Conservation (phyloP, 495 filamentous ascomycete species). For the Hypoxylon intermedium region DNA sequence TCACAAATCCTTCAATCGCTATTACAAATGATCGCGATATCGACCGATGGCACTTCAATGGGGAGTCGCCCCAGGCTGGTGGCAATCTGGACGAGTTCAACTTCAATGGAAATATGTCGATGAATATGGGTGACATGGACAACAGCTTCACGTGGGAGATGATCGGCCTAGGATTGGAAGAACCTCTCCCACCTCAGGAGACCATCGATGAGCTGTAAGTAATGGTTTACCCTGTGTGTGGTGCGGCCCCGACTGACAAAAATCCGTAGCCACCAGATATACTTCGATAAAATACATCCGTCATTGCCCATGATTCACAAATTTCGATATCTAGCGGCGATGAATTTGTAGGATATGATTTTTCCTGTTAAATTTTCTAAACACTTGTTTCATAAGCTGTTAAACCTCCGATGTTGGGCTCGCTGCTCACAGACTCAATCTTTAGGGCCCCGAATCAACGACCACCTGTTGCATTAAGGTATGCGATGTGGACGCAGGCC, state of each 20-base stretch:
- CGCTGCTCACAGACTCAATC: constrained; percentile 28
- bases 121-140: constrained; percentile 54
- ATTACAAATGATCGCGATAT: constrained; percentile 53
- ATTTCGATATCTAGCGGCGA: constrained; percentile 79
- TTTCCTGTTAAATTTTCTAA: constrained; percentile 1
- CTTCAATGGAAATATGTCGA: constrained; percentile 56
- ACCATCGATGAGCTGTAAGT: constrained; percentile 86
- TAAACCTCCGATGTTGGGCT: background rate
- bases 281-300: constrained; percentile 88
- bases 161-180: constrained; percentile 90
- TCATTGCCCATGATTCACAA: constrained; percentile 88
- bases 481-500: constrained; percentile 92
- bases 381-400: background rate
- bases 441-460: constrained; percentile 75
- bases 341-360: constrained; percentile 67
- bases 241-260: constrained; percentile 21
- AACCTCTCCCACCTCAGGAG: constrained; percentile 86
- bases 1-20: constrained; percentile 52
- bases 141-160: constrained; percentile 81
- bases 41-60: constrained; percentile 61
- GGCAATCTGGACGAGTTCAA: constrained; percentile 55
- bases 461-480: constrained; percentile 87
- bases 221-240: constrained; percentile 35
- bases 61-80: constrained; percentile 56
- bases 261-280: constrained; percentile 73